phyloP scores from a whole-genome alignment of 2,329 filamentous ascomycete species.

The Trichoderma lentiforme region DNA sequence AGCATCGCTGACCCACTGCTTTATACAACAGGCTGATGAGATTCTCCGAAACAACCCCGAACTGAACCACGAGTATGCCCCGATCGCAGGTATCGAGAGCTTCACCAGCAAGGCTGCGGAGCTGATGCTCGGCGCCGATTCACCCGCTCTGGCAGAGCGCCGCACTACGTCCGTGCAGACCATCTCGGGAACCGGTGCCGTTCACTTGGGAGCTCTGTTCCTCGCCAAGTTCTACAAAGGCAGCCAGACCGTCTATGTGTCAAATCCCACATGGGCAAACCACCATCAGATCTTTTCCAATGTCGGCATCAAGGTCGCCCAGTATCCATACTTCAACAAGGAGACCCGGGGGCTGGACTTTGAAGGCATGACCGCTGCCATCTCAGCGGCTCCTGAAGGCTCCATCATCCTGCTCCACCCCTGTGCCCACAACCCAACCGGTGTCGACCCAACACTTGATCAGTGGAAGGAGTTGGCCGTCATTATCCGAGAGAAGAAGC shows the following conservation, averaged over 20 bases:
- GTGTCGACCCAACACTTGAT: constrained; percentile 87
- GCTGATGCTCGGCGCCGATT: constrained; percentile 77
- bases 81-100: constrained; percentile 81
- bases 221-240: constrained; percentile 83
- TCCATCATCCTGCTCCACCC: constrained; percentile 90
- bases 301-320: constrained; percentile 71
- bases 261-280: constrained; percentile 96
- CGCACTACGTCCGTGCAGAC: constrained; percentile 82
- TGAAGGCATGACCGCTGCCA: constrained; percentile 73
- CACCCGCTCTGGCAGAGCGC: constrained; percentile 79
- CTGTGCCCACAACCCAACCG: constrained; percentile 97
- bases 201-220: constrained; percentile 92
- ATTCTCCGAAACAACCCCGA: constrained; percentile 83
- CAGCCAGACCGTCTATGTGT: constrained; percentile 79
- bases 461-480: constrained; percentile 91
- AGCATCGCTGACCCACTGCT: constrained; percentile 14
- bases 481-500: constrained; percentile 71
- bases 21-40: constrained; percentile 70
- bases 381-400: constrained; percentile 68
- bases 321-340: constrained; percentile 92
- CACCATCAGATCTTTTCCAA: constrained; percentile 98
- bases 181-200: constrained; percentile 93
- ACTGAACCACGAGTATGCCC: constrained; percentile 96
- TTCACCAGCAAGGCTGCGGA: constrained; percentile 91
- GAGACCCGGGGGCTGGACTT: constrained; percentile 89